phyloP scores from a whole-genome alignment of 2,329 filamentous ascomycete genomes.

The Fusarium liriodendri region DNA sequence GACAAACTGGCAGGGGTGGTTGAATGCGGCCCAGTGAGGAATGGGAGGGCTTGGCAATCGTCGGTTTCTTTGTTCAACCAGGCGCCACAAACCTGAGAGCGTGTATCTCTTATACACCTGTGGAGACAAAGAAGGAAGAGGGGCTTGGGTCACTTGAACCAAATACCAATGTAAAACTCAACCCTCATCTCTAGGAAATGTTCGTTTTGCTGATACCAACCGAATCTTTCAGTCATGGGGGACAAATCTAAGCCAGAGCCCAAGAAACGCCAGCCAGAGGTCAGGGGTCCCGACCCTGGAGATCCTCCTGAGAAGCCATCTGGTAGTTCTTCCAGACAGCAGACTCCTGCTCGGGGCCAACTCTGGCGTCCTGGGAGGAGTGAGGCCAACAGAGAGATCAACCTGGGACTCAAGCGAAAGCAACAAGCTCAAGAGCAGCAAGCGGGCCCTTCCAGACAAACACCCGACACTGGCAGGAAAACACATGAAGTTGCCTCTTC shows the following conservation, averaged over 20 bases:
- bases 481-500: background rate
- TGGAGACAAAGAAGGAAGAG: constrained; percentile 17
- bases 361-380: constrained; percentile 37
- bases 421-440: constrained; percentile 5
- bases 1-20: background rate
- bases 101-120: background rate
- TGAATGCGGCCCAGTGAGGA: background rate
- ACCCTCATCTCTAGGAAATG: background rate
- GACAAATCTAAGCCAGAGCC: background rate
- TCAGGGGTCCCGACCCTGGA: background rate
- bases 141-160: background rate
- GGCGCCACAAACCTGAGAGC: constrained; percentile 24
- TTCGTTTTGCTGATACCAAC: background rate
- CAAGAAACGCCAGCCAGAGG: background rate
- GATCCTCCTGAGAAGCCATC: background rate
- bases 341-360: background rate
- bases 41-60: background rate
- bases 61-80: constrained; percentile 35
- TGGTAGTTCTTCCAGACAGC: background rate
- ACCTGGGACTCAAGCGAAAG: constrained; percentile 20
- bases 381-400: constrained; percentile 32
- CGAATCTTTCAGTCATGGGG: constrained; percentile 6
- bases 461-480: background rate
- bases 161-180: background rate
- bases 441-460: background rate